Evolutionary conservation across 768 basidiomycete genomes (phyloP).

Genomic region (Lyophyllum decastes): DNA sequence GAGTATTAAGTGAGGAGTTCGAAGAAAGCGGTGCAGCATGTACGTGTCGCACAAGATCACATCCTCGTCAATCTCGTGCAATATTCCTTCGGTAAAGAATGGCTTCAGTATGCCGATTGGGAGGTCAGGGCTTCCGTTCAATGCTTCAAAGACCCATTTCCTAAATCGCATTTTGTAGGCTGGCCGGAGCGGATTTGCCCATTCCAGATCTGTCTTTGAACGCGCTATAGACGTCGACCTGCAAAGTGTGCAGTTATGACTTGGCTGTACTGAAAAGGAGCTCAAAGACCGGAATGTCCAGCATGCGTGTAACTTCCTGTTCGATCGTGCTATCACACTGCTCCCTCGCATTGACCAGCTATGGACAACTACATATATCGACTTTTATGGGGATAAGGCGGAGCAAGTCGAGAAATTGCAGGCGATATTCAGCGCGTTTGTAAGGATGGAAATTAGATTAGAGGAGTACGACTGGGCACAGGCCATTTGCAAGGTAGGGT

Average conservation of each 20-base stretch:
- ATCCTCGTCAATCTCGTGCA: not conserved
- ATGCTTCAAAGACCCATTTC: not conserved
- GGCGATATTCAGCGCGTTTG: conserved; percentile 89
- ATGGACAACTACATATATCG: conserved; percentile 99
- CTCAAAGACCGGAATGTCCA: conserved; percentile 97
- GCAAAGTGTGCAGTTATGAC: conserved; percentile 87
- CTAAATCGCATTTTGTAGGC: conserved; percentile 41
- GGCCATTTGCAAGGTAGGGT: conserved; percentile 91
- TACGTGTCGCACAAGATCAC: conserved; percentile 32
- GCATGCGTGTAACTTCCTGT: conserved; percentile 94
- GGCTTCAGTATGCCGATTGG: conserved; percentile 86
- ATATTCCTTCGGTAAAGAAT: conserved; percentile 65
- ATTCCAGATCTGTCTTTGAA: conserved; percentile 94
- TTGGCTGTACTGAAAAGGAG: conserved; percentile 96
- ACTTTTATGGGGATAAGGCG: conserved; percentile 87
- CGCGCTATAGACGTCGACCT: conserved; percentile 96
- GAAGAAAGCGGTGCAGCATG: conserved; percentile 81
- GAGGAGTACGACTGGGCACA: conserved; percentile 97
- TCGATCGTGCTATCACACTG: conserved; percentile 94
- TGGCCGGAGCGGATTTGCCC: conserved; percentile 93
- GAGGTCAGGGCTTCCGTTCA: conserved; percentile 47
- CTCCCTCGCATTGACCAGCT: conserved; percentile 95
- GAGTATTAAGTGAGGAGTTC: conserved; percentile 90
- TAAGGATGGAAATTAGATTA: conserved; percentile 93
- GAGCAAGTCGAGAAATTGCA: conserved; percentile 96